Conservation (phyloP, 768 basidiomycete species). For the Coprinopsis sp. region DNA sequence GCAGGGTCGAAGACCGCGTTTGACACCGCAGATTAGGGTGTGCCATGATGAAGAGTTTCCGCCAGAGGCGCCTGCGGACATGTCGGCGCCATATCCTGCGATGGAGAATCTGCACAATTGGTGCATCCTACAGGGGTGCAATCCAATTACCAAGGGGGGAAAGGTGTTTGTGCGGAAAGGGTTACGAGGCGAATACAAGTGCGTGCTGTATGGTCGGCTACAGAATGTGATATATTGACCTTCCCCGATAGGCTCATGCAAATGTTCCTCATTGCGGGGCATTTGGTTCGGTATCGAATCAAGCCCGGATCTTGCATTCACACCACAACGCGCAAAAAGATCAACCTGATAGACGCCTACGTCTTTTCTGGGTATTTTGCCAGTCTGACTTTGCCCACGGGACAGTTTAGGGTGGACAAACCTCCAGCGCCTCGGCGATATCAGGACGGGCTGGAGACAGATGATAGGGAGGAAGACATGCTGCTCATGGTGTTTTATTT, state of each 20-base stretch:
- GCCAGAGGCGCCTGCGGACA: constrained; percentile 50
- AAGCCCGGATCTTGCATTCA: constrained; percentile 55
- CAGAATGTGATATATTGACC: not conserved
- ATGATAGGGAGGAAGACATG: constrained; percentile 85
- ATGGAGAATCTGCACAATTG: constrained; percentile 74
- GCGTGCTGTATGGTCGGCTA: constrained; percentile 22
- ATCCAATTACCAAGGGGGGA: constrained; percentile 67
- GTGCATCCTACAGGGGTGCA: constrained; percentile 81
- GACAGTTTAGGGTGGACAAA: constrained; percentile 56
- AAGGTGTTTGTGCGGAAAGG: constrained; percentile 71
- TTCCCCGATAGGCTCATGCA: constrained; percentile 51
- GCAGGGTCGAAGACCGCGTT: constrained; percentile 50
- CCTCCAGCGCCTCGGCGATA: constrained; percentile 66
- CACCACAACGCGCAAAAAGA: constrained; percentile 46
- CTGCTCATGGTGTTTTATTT: constrained; percentile 79
- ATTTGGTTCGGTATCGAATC: constrained; percentile 68
- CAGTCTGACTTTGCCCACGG: constrained; percentile 55
- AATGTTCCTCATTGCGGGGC: constrained; percentile 70
- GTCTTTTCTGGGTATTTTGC: constrained; percentile 85
- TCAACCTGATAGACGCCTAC: constrained; percentile 70
- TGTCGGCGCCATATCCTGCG: constrained; percentile 50
- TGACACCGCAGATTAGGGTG: constrained; percentile 53
- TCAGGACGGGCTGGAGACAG: constrained; percentile 82
- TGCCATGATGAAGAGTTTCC: constrained; percentile 35
- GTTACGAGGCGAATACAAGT: constrained; percentile 75